phyloP scores from a whole-genome alignment of 176 grass and related monocot genomes.

The Otatea glauca region DNA sequence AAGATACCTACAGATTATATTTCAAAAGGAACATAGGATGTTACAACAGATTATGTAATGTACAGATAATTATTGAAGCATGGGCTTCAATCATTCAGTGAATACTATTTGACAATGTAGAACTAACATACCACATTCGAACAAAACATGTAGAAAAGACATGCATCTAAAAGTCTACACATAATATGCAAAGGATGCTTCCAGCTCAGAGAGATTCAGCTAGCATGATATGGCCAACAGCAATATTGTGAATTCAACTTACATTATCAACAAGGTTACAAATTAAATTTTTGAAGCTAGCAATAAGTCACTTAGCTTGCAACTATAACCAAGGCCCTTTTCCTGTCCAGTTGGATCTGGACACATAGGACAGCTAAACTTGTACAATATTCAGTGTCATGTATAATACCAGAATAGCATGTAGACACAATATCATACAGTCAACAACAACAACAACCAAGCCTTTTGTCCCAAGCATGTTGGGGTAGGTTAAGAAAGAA shows the following conservation, averaged over 20 bases:
- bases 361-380: conserved; percentile 9
- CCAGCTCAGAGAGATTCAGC: conserved; percentile 28
- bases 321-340: conserved; percentile 6
- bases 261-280: neutral
- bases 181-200: conserved; percentile 15
- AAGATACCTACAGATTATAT: conserved; percentile 64
- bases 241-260: neutral
- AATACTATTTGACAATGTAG: conserved; percentile 10
- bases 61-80: conserved; percentile 8
- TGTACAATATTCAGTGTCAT: neutral
- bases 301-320: conserved; percentile 15
- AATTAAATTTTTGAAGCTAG: conserved; percentile 14
- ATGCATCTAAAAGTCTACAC: neutral
- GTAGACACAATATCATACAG: conserved; percentile 3
- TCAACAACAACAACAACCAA: neutral
- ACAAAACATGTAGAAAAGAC: conserved; percentile 8
- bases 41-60: neutral
- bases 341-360: conserved; percentile 14
- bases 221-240: conserved; percentile 18
- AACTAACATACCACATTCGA: neutral
- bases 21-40: conserved; percentile 16
- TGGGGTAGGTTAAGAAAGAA: too few species aligned
- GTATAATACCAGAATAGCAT: neutral
- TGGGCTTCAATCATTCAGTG: neutral
- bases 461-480: too few species aligned